Base-by-base conservation (phyloP, 2,329 filamentous ascomycete species). In the Sporothrix humicola region DNA sequence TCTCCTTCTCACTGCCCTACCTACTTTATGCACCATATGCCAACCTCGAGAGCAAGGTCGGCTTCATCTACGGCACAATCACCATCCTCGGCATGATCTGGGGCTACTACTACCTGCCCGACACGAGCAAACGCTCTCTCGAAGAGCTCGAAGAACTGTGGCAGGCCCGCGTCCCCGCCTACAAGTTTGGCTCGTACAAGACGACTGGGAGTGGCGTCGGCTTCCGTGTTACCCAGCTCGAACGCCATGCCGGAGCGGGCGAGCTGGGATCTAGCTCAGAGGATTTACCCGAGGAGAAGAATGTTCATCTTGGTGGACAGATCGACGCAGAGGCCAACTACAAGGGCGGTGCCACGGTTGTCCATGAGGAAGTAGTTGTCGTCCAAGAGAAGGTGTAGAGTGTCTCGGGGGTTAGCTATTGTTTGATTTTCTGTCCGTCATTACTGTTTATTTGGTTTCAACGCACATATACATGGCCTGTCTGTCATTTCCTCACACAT, bases 51-150 rank as follows among this genome's bases (percentile, higher is more conserved):
- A 68, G 61, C 42, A 72, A 72, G 52, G 73, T 74, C 44, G 73
- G 73, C 61, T 74, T 69, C 61, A 80, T 82, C 71, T 77, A 75
- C 58, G 76, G 76, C 71, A 23, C 70, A 23, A 72, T 76, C 13
- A 69, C 70, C 10, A 31, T 74, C 12, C 23, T 58, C 26, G 73
- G 69, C 44, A 37, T 75, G 3, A 10, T 73, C 37, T 77, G 73
- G 72, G 74, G 59, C 50, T 75, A 54, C 50, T 75, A 76, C 66
- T 76, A 42, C 50, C 42, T 76, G 13, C 76, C 76, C 20, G 75
- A 76, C 42, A 69, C 69, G 4, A 71, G 56, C 26, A 48, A 42
- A 15, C 73, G 73, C 2, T 76, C 74, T 4, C 74, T 77, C 44
- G 76, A 77, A 42, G 74, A 77, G 54, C 66, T 77, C 23, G 76